These are phyloP conservation scores for Phytophthora melonis DNA, from an alignment of 352 stramenopile species.

Conservation along the genomic window DNA sequence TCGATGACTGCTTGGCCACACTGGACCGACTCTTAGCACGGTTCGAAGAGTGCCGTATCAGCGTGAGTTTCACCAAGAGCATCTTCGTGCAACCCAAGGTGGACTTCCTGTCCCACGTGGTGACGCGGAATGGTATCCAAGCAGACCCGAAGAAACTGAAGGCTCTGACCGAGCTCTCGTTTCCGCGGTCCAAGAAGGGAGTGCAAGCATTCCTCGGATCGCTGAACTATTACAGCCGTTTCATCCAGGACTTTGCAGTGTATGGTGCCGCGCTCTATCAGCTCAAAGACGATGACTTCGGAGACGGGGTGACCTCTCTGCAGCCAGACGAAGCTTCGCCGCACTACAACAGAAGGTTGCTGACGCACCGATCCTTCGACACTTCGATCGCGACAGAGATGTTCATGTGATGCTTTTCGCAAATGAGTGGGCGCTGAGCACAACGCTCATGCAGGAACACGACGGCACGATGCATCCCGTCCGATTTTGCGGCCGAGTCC, in stretches of 20 bases:
- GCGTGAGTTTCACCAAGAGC: not conserved
- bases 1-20: not conserved
- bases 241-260: not conserved
- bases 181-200: not conserved
- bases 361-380: not conserved
- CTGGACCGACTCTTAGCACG: too few species aligned
- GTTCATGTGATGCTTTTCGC: not conserved
- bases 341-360: not conserved
- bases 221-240: not conserved
- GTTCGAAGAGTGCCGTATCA: not conserved
- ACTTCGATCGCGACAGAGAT: not conserved
- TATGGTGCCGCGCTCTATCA: not conserved
- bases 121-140: not conserved
- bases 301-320: not conserved
- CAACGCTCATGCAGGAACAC: too few species aligned
- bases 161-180: not conserved
- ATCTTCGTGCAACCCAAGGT: not conserved
- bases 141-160: not conserved
- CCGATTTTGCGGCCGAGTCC: too few species aligned
- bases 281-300: not conserved
- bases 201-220: not conserved
- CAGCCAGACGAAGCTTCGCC: not conserved
- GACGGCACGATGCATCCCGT: too few species aligned
- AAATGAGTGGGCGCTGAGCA: too few species aligned
- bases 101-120: not conserved